Conservation (phyloP, 805 yeast genomes). For the Lipomyces starkeyi region DNA sequence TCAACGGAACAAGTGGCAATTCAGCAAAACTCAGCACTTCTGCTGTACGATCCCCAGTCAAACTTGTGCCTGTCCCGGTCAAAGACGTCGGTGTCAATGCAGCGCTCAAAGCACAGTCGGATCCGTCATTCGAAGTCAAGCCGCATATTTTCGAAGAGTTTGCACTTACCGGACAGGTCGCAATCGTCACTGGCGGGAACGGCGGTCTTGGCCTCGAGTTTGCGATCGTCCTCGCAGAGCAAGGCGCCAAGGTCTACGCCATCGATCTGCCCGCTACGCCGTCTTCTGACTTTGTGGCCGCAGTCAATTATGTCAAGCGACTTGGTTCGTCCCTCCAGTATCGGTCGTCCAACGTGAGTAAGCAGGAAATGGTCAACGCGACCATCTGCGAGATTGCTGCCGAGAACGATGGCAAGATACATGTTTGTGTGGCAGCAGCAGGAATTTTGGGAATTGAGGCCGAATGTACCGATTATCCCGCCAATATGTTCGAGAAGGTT, state of each 20-base stretch:
- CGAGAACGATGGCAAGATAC: slow-evolving; percentile 59
- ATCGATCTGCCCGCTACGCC: slow-evolving; percentile 42
- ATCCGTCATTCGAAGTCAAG: slow-evolving; percentile 39
- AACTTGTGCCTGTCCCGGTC: slow-evolving; percentile 38
- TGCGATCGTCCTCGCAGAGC: slow-evolving; percentile 52
- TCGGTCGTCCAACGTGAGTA: slow-evolving; percentile 58
- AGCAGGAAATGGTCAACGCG: slow-evolving; percentile 46
- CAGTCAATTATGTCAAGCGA: slow-evolving; percentile 40
- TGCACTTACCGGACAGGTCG: slow-evolving; percentile 52
- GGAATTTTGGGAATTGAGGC: slow-evolving; percentile 55
- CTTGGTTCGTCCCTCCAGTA: slow-evolving; percentile 46
- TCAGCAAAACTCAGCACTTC: background rate
- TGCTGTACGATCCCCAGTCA: slow-evolving; percentile 19
- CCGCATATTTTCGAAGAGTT: slow-evolving; percentile 48
- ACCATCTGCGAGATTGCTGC: slow-evolving; percentile 55
- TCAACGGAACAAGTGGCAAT: background rate
- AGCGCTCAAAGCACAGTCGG: slow-evolving; percentile 40
- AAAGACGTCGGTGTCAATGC: slow-evolving; percentile 43
- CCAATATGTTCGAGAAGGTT: slow-evolving; percentile 65
- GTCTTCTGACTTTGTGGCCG: slow-evolving; percentile 40
- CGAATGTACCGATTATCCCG: slow-evolving; percentile 62
- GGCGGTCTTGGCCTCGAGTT: slow-evolving; percentile 54
- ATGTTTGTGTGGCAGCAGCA: slow-evolving; percentile 76
- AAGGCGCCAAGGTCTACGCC: slow-evolving; percentile 53
- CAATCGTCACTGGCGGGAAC: slow-evolving; percentile 54